phyloP scores from a whole-genome alignment of 164 flowering plant genomes.

The Magnolia officinalis region DNA sequence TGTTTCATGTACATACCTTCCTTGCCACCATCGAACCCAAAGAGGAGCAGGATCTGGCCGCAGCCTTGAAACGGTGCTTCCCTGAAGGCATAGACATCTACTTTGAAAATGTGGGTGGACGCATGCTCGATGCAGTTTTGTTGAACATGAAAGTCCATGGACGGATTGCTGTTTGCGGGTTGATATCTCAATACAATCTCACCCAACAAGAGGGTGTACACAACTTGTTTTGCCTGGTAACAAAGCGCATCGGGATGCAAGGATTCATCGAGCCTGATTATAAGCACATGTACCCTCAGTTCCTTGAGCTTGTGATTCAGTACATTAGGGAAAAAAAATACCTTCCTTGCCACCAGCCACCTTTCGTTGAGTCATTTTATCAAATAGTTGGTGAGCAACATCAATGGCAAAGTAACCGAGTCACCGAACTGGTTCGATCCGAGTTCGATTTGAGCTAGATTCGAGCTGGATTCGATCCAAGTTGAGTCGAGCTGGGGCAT shows the following conservation, averaged over 20 bases:
- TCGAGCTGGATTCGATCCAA: too few species aligned
- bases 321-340: slow-evolving; percentile 13
- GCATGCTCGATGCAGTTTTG: slow-evolving; percentile 59
- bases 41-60: slow-evolving; percentile 19
- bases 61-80: slow-evolving; percentile 26
- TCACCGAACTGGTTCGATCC: too few species aligned
- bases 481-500: too few species aligned
- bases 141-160: slow-evolving; percentile 51
- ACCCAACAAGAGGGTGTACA: slow-evolving; percentile 31
- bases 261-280: slow-evolving; percentile 40
- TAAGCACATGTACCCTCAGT: slow-evolving; percentile 25
- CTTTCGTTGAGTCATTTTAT: too few species aligned
- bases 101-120: slow-evolving; percentile 64
- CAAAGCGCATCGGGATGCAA: slow-evolving; percentile 36
- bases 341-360: too few species aligned
- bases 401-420: too few species aligned
- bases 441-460: too few species aligned
- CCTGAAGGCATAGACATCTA: slow-evolving; percentile 61
- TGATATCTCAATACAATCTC: slow-evolving; percentile 47
- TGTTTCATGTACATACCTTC: too few species aligned
- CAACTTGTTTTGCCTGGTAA: slow-evolving; percentile 30
- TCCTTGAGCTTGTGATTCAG: slow-evolving; percentile 4
- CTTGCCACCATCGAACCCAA: slow-evolving; percentile 4
- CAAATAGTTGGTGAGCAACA: too few species aligned
- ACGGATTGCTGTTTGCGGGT: slow-evolving; percentile 53